phyloP scores from a whole-genome alignment of 75 land plant genomes.

The Chamaecyparis obtusa region DNA sequence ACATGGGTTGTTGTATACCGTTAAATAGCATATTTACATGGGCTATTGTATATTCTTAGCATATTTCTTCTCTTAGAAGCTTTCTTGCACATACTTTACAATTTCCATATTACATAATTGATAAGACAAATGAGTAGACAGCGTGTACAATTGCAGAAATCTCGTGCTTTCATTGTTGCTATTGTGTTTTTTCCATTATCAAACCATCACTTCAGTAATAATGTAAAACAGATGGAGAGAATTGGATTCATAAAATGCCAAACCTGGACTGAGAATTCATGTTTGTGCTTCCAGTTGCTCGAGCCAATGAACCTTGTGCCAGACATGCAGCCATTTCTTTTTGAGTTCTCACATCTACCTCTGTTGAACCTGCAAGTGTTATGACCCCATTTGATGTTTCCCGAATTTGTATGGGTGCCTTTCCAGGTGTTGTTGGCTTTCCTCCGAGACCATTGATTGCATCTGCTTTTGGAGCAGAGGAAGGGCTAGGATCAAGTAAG shows the following conservation, averaged over 20 bases:
- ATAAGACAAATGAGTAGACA: neutral
- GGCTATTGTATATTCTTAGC: neutral
- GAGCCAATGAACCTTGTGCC: constrained; percentile 88
- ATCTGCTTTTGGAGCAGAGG: constrained; percentile 50
- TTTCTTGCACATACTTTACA: neutral
- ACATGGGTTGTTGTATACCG: neutral
- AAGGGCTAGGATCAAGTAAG: constrained; percentile 71
- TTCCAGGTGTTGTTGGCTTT: constrained; percentile 64
- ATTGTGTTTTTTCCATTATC: neutral
- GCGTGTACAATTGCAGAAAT: neutral
- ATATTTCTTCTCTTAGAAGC: neutral
- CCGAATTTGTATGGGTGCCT: constrained; percentile 90
- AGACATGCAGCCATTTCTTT: constrained; percentile 93
- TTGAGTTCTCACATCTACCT: constrained; percentile 68
- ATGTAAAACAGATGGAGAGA: constrained; percentile 1
- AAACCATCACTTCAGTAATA: neutral
- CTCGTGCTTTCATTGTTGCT: neutral
- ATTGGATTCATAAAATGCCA: constrained; percentile 1
- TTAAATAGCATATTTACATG: neutral
- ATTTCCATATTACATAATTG: no score
- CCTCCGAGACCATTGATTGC: constrained; percentile 48
- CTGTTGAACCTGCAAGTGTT: constrained; percentile 91
- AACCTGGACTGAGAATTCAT: constrained; percentile 98
- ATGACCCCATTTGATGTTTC: constrained; percentile 94
- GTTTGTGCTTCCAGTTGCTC: constrained; percentile 99